Conservation (phyloP, 495 filamentous ascomycete genomes). For the Penicillium odoratum region DNA sequence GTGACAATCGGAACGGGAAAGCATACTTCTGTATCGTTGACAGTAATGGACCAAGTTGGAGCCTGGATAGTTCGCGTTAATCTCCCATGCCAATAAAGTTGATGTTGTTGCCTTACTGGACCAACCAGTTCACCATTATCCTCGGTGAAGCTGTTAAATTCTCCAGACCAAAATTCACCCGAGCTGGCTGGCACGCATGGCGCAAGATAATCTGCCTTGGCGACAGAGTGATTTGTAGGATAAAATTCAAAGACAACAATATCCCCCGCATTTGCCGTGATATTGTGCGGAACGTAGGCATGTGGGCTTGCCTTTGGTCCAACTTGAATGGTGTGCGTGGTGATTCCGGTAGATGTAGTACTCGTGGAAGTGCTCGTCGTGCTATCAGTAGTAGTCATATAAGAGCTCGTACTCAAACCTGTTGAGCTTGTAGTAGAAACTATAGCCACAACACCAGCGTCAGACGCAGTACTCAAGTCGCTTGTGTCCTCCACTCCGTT, state of each 20-base stretch:
- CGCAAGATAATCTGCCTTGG: constrained; percentile 53
- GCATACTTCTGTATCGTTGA: constrained; percentile 38
- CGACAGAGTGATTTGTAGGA: constrained; percentile 61
- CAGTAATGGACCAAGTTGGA: constrained; percentile 36
- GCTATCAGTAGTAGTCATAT: not conserved
- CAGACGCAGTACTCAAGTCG: not conserved
- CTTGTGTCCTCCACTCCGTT: not conserved
- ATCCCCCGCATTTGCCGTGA: constrained; percentile 54
- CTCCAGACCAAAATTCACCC: constrained; percentile 43
- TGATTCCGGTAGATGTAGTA: constrained; percentile 12
- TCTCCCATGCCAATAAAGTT: not conserved
- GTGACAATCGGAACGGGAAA: not conserved
- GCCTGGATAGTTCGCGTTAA: constrained; percentile 16
- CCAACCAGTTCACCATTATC: constrained; percentile 32
- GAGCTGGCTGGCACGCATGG: constrained; percentile 55
- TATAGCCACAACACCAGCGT: not conserved
- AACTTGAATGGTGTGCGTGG: constrained; percentile 52
- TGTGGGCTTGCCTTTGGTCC: constrained; percentile 46
- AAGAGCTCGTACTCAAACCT: not conserved
- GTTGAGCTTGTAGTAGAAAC: not conserved
- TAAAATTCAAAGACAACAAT: constrained; percentile 62
- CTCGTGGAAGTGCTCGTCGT: not conserved
- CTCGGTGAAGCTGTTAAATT: constrained; percentile 32
- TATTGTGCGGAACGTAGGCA: constrained; percentile 51
- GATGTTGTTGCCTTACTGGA: constrained; percentile 20